Evolutionary conservation across 306 rosid species (phyloP), one percentile per base, ranked within the genome.

Genomic region (Mimosa bimucronata): DNA sequence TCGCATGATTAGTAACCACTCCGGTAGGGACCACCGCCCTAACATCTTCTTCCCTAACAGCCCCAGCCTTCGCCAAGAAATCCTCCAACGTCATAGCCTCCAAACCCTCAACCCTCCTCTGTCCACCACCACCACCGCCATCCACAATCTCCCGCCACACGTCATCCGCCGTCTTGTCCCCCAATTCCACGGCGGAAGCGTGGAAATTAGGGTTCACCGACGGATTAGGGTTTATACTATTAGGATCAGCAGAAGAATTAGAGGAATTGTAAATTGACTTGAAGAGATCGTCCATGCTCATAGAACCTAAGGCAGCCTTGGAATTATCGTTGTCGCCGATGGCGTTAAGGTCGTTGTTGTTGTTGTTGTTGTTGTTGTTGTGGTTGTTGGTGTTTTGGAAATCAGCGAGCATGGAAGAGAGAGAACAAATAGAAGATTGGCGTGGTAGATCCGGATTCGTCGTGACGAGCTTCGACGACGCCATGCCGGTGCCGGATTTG

Each of bases 371-470:
- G 62, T 0, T 52, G 11, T 55, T 40, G 52, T 2, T 42, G 55
- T 2, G 23, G 55, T 66, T 21, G 23, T 52, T 26, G 76, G 12
- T 80, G 76, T 84, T 80, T 4, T 88, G 89, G 48, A 86, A 87
- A 79, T 89, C 91, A 52, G 87, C 88, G 79, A 91, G 79, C n/a
- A 89, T 76, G 29, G 83, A 73, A n/a, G 94, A 88, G 74, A 86
- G 78, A 13, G 97, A 88, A 82, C 91, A 88, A 52, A 86, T 61
- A 80, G 92, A 89, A 2, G 96, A 88, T 73, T 89, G 85, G 11
- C 88, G 92, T 79, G 89, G 92, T 73, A 85, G 92, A 86, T 91
- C 97, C 85, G 97, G 60, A 82, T 85, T 88, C 78, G 91, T 75
- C 66, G 90, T 80, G 38, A 79, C 90, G 83, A 90, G 78, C 74